phyloP scores from a whole-genome alignment of 1,284 basidiomycete species.

The Coniferiporia sulphurascens region DNA sequence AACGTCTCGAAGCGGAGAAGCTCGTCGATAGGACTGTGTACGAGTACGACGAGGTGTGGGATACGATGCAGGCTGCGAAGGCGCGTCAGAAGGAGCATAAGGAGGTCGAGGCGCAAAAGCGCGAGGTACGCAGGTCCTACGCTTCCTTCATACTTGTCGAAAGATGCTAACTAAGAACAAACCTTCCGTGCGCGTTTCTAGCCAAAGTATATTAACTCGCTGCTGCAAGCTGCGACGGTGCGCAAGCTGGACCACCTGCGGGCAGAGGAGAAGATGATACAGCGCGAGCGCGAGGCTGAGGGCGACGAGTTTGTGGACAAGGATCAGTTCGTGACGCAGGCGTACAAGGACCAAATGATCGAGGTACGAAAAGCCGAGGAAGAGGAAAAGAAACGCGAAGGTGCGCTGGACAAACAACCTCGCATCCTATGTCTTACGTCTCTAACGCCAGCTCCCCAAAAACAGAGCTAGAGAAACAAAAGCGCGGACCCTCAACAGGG shows the following conservation, averaged over 20 bases:
- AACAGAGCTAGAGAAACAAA: constrained; percentile 43
- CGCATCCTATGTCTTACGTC: background rate
- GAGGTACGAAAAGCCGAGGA: constrained; percentile 88
- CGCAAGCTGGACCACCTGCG: constrained; percentile 87
- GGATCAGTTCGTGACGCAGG: constrained; percentile 95
- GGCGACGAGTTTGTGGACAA: constrained; percentile 94
- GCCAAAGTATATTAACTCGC: constrained; percentile 90
- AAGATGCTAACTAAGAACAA: background rate
- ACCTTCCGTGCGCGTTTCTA: constrained; percentile 28
- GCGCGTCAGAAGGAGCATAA: constrained; percentile 68
- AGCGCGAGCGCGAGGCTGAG: constrained; percentile 87
- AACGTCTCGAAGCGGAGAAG: constrained; percentile 71
- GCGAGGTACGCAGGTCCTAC: constrained; percentile 52
- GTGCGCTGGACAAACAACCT: constrained; percentile 38
- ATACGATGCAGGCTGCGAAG: constrained; percentile 90
- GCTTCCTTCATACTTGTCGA: background rate
- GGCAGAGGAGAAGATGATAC: constrained; percentile 98
- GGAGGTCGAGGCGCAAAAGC: constrained; percentile 63
- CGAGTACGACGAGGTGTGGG: constrained; percentile 96
- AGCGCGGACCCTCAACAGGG: constrained; percentile 55
- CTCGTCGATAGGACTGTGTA: constrained; percentile 82
- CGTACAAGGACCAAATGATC: constrained; percentile 95
- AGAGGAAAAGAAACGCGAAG: constrained; percentile 83
- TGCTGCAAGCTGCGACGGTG: constrained; percentile 82
- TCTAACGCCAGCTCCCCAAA: background rate